Evolutionary conservation across 1,139 yeast species (phyloP), one percentile per base, ranked within the genome.

Genomic region (Citeromyces hawaiiensis): DNA sequence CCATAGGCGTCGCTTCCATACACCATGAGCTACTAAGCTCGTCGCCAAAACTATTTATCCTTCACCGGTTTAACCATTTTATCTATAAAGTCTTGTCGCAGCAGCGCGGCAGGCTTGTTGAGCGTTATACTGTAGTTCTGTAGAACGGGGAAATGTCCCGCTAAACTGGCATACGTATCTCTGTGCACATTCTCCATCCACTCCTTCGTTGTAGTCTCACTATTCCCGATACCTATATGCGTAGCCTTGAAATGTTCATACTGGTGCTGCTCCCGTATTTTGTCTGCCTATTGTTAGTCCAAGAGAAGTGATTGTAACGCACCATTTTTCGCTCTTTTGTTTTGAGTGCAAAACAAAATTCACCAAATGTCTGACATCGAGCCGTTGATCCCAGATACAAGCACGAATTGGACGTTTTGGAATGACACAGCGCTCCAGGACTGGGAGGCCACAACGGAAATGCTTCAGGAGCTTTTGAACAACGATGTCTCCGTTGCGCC

Each of bases 111-210:
- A 25, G 82, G 73, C 47, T 72, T 68, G 39, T 73, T 76, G 39
- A 68, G 55, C 0, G 79, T 83, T 7, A 82, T 53, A n/a, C 94
- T 63, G 40, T 79, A 65, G 51, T 83, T 83, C 46, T 76, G 72
- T 36, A 85, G 55, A 41, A 81, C 45, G 3, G 74, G 71, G 14
- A 78, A 75, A 55, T 88, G 95, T 21, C 83, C 81, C 19, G 76
- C 70, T 39, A 85, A 57, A 14, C 83, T 69, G 2, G 86, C 72
- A 46, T 78, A 75, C 1, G 94, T 76, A 54, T 93, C 97, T 46
- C 83, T 64, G 39, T 76, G 77, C 1, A 83, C 68, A 46, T 82
- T 82, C 8, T 68, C 56, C 47, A 72, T 55, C 68, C 80, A 77
- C 47, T 73, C 76, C 59, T 56, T 64, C 52, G 62, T 74, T 36